Base-by-base conservation (phyloP, 441 rosid genomes). In the Sinapis alba region DNA sequence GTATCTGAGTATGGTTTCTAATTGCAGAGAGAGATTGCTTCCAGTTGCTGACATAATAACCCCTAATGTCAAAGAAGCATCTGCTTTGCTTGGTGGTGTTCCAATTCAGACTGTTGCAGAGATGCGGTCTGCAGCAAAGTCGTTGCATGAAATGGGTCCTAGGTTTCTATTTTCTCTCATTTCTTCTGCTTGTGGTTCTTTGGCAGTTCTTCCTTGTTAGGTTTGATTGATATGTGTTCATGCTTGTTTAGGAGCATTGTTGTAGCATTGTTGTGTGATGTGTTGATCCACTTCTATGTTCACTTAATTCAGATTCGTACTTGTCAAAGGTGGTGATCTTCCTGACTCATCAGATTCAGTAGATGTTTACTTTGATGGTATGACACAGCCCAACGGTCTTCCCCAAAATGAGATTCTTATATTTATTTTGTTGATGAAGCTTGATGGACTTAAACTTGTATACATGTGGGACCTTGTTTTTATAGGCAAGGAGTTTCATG, bases 301-400 rank as follows among this genome's bases (percentile, higher is more conserved):
- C 65, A 80, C 56, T 20, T 77, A 72, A 73, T 57, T 66, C 89
- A 96, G 99, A 84, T 86, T 78, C n/a, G 97, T 96, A 11, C 94
- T 93, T 79, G 93, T 96, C 74, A 93, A 96, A 85, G 99, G 99
- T 45, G 98, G 99, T 41, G 94, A 96, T 79, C 97, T 96, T 41
- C 97, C 94, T 36, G 87, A 86, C 64, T 88, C 97, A 62, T 79
- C 59, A 51, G 97, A 96, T 79, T 97, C 98, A 12, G 69, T 93
- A 72, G 99, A 96, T 81, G 84, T 93, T 78, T 83, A 86, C 78
- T 91, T 84, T 68, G 89, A 96, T 82, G 98, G 98, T 93, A 86
- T 69, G 70, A 54, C 59, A 54, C 62, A 47, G 18, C 36, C 43
- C 62, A 66, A 8, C 4, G 16, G 7, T 32, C 21, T 73, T n/a